phyloP scores from a whole-genome alignment of 169 alveolate species.

The Haemoproteus tartakovskyi region DNA sequence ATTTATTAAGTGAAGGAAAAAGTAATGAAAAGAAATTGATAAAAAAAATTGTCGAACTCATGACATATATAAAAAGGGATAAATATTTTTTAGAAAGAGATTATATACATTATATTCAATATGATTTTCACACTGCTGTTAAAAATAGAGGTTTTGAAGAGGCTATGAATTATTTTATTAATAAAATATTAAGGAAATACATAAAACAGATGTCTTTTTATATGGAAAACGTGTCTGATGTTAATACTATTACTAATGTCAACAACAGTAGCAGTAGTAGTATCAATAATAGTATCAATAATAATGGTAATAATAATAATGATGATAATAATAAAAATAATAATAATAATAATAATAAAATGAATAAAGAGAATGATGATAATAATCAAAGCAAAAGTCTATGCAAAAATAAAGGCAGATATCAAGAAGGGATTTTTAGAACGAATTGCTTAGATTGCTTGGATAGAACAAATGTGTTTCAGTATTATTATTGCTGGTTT shows the following conservation, averaged over 20 bases:
- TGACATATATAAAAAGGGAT: conserved; percentile 68
- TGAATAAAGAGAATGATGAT: too few species aligned
- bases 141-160: conserved; percentile 61
- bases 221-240: too few species aligned
- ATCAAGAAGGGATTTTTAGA: conserved; percentile 92
- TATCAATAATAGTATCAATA: too few species aligned
- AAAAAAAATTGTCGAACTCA: conserved; percentile 39
- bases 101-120: conserved; percentile 66
- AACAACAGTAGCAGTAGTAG: too few species aligned
- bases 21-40: conserved; percentile 71
- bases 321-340: neutral
- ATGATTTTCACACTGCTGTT: conserved; percentile 67
- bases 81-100: conserved; percentile 65
- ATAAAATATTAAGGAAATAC: conserved; percentile 28
- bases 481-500: conserved; percentile 78
- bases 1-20: conserved; percentile 71
- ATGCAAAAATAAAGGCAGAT: neutral
- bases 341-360: neutral
- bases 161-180: conserved; percentile 71
- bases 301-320: too few species aligned
- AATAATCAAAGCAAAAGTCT: neutral
- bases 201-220: conserved; percentile 52
- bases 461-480: conserved; percentile 96
- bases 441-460: conserved; percentile 97
- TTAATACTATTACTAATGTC: too few species aligned